Conservation (phyloP, 2,329 filamentous ascomycete species). For the Trichoderma citrinoviride region DNA sequence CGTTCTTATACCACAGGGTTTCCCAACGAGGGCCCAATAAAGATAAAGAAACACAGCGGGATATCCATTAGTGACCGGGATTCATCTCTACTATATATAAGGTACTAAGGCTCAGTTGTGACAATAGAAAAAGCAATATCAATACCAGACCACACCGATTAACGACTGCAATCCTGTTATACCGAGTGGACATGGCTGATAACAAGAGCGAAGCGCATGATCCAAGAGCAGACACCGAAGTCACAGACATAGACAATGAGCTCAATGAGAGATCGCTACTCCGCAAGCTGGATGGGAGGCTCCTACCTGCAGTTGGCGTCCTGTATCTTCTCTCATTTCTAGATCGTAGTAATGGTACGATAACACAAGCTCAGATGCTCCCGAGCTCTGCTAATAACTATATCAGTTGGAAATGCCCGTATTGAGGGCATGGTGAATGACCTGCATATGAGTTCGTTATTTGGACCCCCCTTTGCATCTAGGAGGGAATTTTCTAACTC, state of each 20-base stretch:
- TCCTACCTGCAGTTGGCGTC: constrained; percentile 54
- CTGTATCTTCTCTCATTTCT: constrained; percentile 57
- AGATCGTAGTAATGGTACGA: constrained; percentile 57
- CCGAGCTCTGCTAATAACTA: constrained; percentile 24
- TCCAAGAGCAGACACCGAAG: background rate
- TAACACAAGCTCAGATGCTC: constrained; percentile 28
- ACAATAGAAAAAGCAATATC: background rate
- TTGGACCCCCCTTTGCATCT: background rate
- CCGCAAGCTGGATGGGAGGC: constrained; percentile 52
- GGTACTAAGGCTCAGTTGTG: background rate
- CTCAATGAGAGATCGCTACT: constrained; percentile 58
- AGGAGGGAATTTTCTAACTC: background rate
- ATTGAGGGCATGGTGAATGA: constrained; percentile 55
- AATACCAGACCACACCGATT: too few species aligned
- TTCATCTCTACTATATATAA: background rate
- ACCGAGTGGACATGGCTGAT: background rate
- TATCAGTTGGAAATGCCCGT: constrained; percentile 55
- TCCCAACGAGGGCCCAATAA: background rate
- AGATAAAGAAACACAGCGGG: background rate
- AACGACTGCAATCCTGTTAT: background rate
- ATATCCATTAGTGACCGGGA: background rate
- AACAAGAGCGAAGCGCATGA: background rate
- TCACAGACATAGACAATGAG: background rate
- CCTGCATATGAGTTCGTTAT: constrained; percentile 49
- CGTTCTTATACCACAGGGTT: background rate